A percentile compares a stretch with the other conserved stretches of the same genome.
Conservation (phyloP, 202 grass and related monocot species). For the Panicum hallii region DNA sequence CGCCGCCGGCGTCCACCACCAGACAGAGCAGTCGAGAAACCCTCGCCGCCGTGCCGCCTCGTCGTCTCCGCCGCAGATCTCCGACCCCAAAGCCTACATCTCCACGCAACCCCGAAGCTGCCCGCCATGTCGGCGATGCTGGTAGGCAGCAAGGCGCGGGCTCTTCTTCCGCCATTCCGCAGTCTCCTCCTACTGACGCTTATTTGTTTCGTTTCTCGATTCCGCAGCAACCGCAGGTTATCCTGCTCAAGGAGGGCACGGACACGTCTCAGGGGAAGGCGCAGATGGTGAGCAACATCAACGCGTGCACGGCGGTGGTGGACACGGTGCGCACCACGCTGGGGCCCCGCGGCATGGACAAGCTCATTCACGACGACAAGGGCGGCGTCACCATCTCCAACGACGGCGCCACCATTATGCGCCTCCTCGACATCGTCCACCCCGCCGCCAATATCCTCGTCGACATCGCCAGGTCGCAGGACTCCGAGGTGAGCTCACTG, state of each 20-base stretch:
- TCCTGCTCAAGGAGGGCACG: constrained; percentile 97
- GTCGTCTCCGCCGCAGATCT: constrained; percentile 35
- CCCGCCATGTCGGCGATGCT: constrained; percentile 27
- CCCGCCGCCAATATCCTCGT: constrained; percentile 80
- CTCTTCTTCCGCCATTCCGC: not conserved
- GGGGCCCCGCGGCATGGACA: constrained; percentile 95
- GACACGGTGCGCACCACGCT: constrained; percentile 89
- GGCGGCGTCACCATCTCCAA: constrained; percentile 93
- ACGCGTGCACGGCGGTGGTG: constrained; percentile 74
- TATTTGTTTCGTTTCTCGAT: not conserved
- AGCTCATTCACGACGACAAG: constrained; percentile 95
- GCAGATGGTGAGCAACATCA: constrained; percentile 97
- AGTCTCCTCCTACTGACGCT: not conserved
- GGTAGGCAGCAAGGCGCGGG: constrained; percentile 15
- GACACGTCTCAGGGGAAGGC: constrained; percentile 90
- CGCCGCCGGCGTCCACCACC: constrained; percentile 28
- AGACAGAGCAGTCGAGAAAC: constrained; percentile 27
- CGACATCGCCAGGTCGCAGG: constrained; percentile 42
- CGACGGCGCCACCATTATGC: constrained; percentile 98
- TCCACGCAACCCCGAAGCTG: not conserved
- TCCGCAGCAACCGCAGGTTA: constrained; percentile 93
- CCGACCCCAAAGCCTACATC: not conserved
- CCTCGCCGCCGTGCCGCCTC: constrained; percentile 21
- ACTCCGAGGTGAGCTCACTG: constrained; percentile 37
- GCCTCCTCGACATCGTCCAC: constrained; percentile 89